Percentiles rank a stretch among this genome's conserved stretches.
Evolutionary conservation across 2,329 filamentous ascomycete genomes (phyloP).

Genomic region (Furcasterigmium sp.): DNA sequence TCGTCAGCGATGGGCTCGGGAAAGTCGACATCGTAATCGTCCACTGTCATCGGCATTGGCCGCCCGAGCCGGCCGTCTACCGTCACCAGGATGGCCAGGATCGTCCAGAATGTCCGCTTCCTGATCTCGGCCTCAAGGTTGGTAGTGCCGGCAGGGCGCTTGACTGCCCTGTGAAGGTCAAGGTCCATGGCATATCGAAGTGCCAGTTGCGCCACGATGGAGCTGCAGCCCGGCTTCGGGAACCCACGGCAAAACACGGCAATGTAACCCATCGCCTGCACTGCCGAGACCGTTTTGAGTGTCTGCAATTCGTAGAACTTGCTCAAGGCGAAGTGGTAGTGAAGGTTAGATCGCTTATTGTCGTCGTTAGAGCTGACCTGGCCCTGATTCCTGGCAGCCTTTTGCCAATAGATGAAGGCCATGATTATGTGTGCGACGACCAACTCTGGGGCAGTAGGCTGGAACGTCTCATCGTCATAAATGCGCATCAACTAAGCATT

Average conservation of each 20-base stretch:
- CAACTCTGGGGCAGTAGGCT: constrained; percentile 57
- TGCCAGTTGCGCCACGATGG: constrained; percentile 60
- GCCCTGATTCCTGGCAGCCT: constrained; percentile 61
- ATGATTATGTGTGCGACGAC: constrained; percentile 76
- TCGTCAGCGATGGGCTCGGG: constrained; percentile 69
- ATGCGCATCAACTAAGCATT: constrained; percentile 43
- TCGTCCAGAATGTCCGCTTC: constrained; percentile 72
- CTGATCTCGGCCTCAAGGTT: constrained; percentile 69
- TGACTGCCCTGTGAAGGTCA: constrained; percentile 68
- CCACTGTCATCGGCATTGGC: constrained; percentile 67
- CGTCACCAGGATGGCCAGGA: constrained; percentile 61
- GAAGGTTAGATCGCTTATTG: constrained; percentile 64
- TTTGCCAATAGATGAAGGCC: constrained; percentile 72
- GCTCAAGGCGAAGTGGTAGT: constrained; percentile 71
- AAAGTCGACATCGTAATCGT: constrained; percentile 75
- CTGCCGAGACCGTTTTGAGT: constrained; percentile 57
- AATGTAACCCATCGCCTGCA: constrained; percentile 71
- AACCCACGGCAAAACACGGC: constrained; percentile 70
- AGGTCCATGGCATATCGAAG: constrained; percentile 68
- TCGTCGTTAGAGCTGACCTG: constrained; percentile 43
- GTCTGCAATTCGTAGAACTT: constrained; percentile 61
- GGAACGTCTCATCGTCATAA: constrained; percentile 64
- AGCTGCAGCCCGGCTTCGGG: constrained; percentile 72
- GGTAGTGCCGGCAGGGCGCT: constrained; percentile 37
- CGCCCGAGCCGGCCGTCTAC: constrained; percentile 71